These are phyloP conservation scores for Phascolomyces articulosus DNA, from an alignment of 371 early-diverging fungal species.

Conservation along the genomic window DNA sequence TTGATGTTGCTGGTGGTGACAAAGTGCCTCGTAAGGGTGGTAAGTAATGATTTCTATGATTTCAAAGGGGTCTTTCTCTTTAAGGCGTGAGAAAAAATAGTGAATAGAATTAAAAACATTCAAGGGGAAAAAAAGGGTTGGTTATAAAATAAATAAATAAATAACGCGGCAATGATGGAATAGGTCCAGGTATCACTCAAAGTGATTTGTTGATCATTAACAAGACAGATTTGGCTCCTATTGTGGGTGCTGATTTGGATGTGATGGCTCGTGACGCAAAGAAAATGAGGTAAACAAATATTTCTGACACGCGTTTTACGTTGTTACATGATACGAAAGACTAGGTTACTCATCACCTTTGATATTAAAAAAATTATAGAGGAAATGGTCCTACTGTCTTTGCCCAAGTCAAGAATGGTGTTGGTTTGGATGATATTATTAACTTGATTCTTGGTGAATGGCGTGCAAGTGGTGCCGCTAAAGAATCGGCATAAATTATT, in stretches of 20 bases:
- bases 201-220: constrained; percentile 92
- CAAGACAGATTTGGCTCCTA: constrained; percentile 91
- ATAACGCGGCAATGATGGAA: neutral
- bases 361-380: too few relatives aligned
- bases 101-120: too few relatives aligned
- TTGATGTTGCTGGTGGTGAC: constrained; percentile 96
- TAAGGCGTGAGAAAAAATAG: neutral
- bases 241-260: constrained; percentile 86
- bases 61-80: neutral
- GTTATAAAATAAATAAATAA: neutral
- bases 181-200: constrained; percentile 92
- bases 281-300: constrained; percentile 71
- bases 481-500: constrained; percentile 12
- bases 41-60: constrained; percentile 12
- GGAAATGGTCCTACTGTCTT: constrained; percentile 81
- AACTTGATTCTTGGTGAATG: constrained; percentile 80
- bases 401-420: constrained; percentile 89
- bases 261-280: constrained; percentile 93
- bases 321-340: too few relatives aligned
- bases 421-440: constrained; percentile 83
- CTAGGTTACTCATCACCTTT: too few relatives aligned
- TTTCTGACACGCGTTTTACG: too few relatives aligned
- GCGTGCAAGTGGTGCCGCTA: constrained; percentile 63
- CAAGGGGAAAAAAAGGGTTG: neutral
- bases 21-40: constrained; percentile 88